Base-by-base conservation (phyloP, 2,329 filamentous ascomycete species). In the Daldinia eschscholtzii region DNA sequence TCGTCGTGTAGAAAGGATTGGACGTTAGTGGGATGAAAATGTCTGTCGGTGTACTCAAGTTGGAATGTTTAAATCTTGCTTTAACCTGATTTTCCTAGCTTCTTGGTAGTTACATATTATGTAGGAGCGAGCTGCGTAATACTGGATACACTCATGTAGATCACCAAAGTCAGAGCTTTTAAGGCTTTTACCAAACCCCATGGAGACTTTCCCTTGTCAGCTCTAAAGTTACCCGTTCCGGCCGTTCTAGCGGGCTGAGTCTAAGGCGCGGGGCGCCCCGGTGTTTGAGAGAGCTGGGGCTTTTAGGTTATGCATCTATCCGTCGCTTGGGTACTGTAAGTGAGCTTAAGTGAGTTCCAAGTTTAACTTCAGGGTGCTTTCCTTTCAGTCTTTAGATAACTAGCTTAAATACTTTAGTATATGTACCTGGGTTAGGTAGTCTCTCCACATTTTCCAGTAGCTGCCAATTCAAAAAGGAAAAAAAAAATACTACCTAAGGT, bases 251-350 rank as follows among this genome's bases (percentile, higher is more conserved):
- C 63, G 66, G 65, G 65, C 53, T 65, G 68, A 65, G 48, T 33
- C 41, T 59, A 13, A 61, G 46, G 60, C 61, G 66, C 68, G 68
- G 59, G 65, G 68, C 63, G 69, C 63, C 48, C 69, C 69, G 60
- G 60, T 37, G 59, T 39, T 46, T 64, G 37, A 26, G 59, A 26
- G 59, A 35, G 46, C 63, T 69, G 65, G 68, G 68, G 69, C 60
- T 67, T 67, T 71, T 67, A 67, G 55, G 61, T 39, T 65, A 70
- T 71, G 67, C 61, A 70, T 64, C 35, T 65, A 68, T 68, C 61
- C 61, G 55, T 62, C 18, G 48, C 15, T 33, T 61, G 44, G 48
- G 26, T 64, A 59, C 20, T 23, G 20, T 23, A 23, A 23, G 20
- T 23, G 20, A 23, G 20, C 20, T 23, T 23, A 39, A 13, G 20